Base-by-base conservation (phyloP, 1,284 basidiomycete genomes). In the Xanthoconium separans region DNA sequence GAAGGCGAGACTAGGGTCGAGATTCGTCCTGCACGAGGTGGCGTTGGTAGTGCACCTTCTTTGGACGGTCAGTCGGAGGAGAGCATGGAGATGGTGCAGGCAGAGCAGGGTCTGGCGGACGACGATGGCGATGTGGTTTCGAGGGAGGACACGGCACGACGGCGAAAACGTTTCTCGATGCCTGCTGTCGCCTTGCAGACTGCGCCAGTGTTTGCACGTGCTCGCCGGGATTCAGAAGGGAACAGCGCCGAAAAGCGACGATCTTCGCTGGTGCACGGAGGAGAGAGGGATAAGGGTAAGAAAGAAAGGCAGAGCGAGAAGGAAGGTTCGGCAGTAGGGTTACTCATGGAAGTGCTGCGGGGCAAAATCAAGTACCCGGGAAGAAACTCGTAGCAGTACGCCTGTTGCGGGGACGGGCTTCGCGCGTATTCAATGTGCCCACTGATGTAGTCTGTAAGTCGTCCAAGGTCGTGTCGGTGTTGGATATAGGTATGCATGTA, bases 131-230 rank as follows among this genome's bases (percentile, higher is more conserved):
- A 18, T 2, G 33, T 43, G 20, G 27, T 22, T 33, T 43, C 63
- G 15, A 61, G 54, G 58, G 88, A 88, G 64, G 78, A 85, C 58
- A 88, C 85, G 0, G 78, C 78, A 45, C 72, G 85, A 59, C 70
- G 80, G 61, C 76, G 75, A 61, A 87, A 89, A 65, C 77, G 88
- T 33, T 89, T 89, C 62, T 90, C 88, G 43, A 61, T 87, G 54
- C 87, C 88, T 50, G 86, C 86, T 12, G 75, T 91, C 37, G 87
- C 84, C 36, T 59, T 91, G 65, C 87, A 90, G 60, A 83, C 84
- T 36, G 82, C 82, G 33, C 81, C 79, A n/a, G 87, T 91, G 10
- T 86, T 84, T 43, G 78, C 85, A 22, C 77, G 81, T 15, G 79
- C 81, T 2, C 58, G 67, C 4, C 56, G 58, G 40, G 54, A 58